A percentile compares a stretch with the other conserved stretches of the same genome.
phyloP scores from a whole-genome alignment of 2,329 filamentous ascomycete genomes.

The Fusarium nisikadoi region DNA sequence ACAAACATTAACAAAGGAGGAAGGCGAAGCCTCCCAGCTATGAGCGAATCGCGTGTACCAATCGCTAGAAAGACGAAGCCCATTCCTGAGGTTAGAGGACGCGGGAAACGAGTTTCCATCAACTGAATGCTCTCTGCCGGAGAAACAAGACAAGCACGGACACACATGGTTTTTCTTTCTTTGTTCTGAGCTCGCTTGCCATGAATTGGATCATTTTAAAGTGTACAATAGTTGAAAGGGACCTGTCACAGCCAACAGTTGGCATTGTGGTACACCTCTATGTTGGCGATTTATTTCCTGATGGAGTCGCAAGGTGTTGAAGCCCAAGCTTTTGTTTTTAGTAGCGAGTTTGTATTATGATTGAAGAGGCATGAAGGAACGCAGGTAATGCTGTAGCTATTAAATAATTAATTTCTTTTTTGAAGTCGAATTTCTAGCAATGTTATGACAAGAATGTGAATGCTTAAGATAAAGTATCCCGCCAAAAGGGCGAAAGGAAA shows the following conservation, averaged over 20 bases:
- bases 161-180: neutral
- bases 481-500: no score
- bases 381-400: neutral
- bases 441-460: neutral
- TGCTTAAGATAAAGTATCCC: no score
- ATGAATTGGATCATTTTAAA: neutral
- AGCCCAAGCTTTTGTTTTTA: neutral
- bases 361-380: neutral
- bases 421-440: neutral
- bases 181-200: constrained; percentile 1
- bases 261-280: constrained; percentile 2
- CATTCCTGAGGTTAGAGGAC: neutral
- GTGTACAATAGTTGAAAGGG: constrained; percentile 9
- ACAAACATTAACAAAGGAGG: constrained; percentile 29
- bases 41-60: constrained; percentile 14
- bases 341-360: constrained; percentile 3
- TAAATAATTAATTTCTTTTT: neutral
- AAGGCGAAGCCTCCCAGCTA: constrained; percentile 35
- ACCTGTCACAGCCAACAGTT: neutral
- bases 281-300: constrained; percentile 13
- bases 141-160: neutral
- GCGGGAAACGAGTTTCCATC: constrained; percentile 31
- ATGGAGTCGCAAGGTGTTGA: neutral
- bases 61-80: constrained; percentile 16
- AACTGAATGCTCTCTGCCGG: constrained; percentile 13